Conservation (phyloP, 495 filamentous ascomycete species). For the Astrothelium subdiscretum region DNA sequence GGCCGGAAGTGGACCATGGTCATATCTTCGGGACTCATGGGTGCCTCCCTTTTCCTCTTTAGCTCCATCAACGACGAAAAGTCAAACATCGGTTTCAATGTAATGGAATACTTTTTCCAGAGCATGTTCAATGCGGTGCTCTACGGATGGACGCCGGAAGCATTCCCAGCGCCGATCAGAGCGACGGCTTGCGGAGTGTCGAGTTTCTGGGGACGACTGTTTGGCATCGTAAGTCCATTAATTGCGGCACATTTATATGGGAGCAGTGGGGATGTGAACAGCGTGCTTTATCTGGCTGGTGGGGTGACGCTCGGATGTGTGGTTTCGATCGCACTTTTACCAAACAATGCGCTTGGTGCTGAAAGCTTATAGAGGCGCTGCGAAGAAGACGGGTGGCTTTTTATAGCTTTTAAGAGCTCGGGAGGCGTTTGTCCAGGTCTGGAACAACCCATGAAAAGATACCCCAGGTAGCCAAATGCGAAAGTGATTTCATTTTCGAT, state of each 20-base stretch:
- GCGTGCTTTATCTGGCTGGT: constrained; percentile 34
- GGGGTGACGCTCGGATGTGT: constrained; percentile 34
- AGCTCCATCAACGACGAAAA: constrained; percentile 31
- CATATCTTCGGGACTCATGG: constrained; percentile 36
- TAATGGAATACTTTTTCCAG: constrained; percentile 40
- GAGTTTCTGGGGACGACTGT: constrained; percentile 37
- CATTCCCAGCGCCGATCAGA: constrained; percentile 41
- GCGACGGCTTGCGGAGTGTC: constrained; percentile 43
- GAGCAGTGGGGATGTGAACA: constrained; percentile 21
- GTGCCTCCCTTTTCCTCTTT: constrained; percentile 34
- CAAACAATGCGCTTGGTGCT: constrained; percentile 22
- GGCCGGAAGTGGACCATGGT: constrained; percentile 38
- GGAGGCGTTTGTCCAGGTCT: not conserved
- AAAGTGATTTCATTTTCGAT: not conserved
- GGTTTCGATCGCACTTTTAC: constrained; percentile 29
- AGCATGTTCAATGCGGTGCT: constrained; percentile 43
- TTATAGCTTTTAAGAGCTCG: not conserved
- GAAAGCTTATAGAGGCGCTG: constrained; percentile 13
- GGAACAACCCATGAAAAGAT: not conserved
- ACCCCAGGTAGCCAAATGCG: not conserved
- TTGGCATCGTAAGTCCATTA: constrained; percentile 34
- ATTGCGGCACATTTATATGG: constrained; percentile 29
- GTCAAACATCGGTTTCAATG: constrained; percentile 34
- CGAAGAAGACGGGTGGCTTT: not conserved
- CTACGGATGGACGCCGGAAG: constrained; percentile 47